A percentile compares a stretch with the other conserved stretches of the same genome.
These are phyloP conservation scores for Clonostachys sp. DNA, from an alignment of 2,329 filamentous ascomycete genomes.

Conservation along the genomic window DNA sequence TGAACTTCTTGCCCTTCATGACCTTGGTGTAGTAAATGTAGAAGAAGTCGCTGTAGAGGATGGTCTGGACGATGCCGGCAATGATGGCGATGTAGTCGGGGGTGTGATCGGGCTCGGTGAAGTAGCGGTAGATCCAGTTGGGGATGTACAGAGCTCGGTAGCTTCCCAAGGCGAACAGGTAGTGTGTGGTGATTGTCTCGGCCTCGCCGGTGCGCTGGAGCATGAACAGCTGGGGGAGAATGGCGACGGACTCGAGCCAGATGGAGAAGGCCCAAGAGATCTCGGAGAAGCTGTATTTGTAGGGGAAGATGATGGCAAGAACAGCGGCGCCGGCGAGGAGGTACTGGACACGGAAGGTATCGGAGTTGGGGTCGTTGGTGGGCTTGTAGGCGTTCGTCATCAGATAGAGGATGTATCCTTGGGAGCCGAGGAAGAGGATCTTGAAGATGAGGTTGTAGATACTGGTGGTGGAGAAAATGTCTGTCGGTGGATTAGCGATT, in stretches of 20 bases:
- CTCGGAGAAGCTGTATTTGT: slow-evolving; percentile 77
- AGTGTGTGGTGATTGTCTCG: slow-evolving; percentile 98
- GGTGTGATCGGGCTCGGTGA: slow-evolving; percentile 66
- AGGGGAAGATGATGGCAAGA: slow-evolving; percentile 78
- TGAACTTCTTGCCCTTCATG: slow-evolving; percentile 83
- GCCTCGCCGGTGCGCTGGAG: slow-evolving; percentile 95
- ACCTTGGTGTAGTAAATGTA: slow-evolving; percentile 99
- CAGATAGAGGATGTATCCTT: slow-evolving; percentile 92
- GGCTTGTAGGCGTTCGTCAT: slow-evolving; percentile 98
- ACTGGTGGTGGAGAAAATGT: slow-evolving; percentile 80
- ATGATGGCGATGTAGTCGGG: slow-evolving; percentile 82
- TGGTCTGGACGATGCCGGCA: slow-evolving; percentile 87
- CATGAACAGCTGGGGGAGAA: slow-evolving; percentile 97
- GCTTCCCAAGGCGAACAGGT: slow-evolving; percentile 85
- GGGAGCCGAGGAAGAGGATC: slow-evolving; percentile 85
- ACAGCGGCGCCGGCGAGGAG: slow-evolving; percentile 76
- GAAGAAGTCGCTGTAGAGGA: slow-evolving; percentile 98
- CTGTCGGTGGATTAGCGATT: slow-evolving; percentile 32
- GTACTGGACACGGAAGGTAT: slow-evolving; percentile 97
- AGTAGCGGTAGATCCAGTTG: slow-evolving; percentile 95
- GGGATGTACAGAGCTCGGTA: slow-evolving; percentile 96
- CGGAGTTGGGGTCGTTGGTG: slow-evolving; percentile 92
- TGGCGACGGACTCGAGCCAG: slow-evolving; percentile 95
- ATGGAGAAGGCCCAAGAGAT: slow-evolving; percentile 97
- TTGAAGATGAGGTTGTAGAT: slow-evolving; percentile 96